Percentiles rank a stretch among this genome's conserved stretches.
Conservation (phyloP, 306 rosid species). For the barrel medic (Medicago truncatula) region DNA sequence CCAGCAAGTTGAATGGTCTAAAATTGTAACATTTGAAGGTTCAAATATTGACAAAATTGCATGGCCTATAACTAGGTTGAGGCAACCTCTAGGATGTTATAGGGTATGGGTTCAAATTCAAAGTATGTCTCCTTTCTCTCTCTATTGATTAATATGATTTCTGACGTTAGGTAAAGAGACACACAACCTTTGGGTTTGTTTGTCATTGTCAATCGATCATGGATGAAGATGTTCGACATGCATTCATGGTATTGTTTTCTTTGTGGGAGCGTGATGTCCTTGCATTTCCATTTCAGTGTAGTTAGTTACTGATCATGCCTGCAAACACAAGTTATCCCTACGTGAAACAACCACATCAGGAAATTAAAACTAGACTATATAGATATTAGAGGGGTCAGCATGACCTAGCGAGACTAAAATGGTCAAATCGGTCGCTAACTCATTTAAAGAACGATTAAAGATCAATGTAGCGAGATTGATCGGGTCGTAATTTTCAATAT, state of each 20-base stretch:
- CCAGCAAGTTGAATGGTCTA: neutral
- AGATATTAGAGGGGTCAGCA: neutral
- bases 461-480: too few relatives aligned
- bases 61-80: neutral
- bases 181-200: neutral
- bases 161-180: conserved; percentile 2
- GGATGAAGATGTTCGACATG: conserved; percentile 21
- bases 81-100: neutral
- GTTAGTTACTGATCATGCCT: neutral
- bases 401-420: neutral
- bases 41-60: neutral
- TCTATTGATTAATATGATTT: conserved; percentile 18
- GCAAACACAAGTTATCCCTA: neutral
- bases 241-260: conserved; percentile 5
- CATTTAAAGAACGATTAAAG: too few relatives aligned
- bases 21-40: neutral
- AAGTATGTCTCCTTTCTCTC: neutral
- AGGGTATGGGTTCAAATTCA: conserved; percentile 19
- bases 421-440: too few relatives aligned
- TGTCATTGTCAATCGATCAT: neutral
- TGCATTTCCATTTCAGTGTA: neutral
- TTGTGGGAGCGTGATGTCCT: neutral
- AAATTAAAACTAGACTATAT: too few relatives aligned
- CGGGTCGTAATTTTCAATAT: too few relatives aligned
- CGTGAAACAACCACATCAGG: neutral